These are phyloP conservation scores for Pyricularia sp. DNA, from an alignment of 2,329 filamentous ascomycete genomes.

Conservation along the genomic window DNA sequence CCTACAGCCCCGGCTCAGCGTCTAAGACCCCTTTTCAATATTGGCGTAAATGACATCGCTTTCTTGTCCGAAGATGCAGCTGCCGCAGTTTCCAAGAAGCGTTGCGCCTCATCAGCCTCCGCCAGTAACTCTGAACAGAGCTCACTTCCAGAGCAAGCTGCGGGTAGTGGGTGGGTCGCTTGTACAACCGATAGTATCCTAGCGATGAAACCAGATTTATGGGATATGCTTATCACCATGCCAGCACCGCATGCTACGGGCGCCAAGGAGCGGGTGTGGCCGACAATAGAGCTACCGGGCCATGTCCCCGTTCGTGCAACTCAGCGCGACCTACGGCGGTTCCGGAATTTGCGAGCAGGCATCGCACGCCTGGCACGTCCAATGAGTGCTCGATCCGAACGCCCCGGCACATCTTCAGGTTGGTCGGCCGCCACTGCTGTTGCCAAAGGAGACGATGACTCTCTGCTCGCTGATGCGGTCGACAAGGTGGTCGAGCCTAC, in stretches of 20 bases:
- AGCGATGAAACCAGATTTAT: conserved; percentile 74
- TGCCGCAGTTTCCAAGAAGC: conserved; percentile 13
- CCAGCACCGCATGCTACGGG: conserved; percentile 52
- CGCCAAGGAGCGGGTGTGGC: conserved; percentile 59
- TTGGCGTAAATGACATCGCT: conserved; percentile 89
- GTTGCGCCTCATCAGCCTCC: conserved; percentile 7
- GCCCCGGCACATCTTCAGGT: conserved; percentile 8
- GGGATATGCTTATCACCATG: conserved; percentile 82
- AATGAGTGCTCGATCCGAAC: neutral
- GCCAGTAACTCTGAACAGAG: conserved; percentile 13
- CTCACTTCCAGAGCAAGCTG: conserved; percentile 30
- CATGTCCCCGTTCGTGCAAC: conserved; percentile 69
- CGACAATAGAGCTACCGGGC: conserved; percentile 58
- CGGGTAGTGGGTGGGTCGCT: conserved; percentile 71
- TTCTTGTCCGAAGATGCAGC: conserved; percentile 52
- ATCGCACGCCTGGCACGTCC: conserved; percentile 35
- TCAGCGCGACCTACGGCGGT: conserved; percentile 81
- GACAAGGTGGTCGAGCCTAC: conserved; percentile 52
- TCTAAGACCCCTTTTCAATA: conserved; percentile 77
- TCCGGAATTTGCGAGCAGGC: conserved; percentile 56
- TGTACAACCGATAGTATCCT: conserved; percentile 95
- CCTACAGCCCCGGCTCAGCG: conserved; percentile 51
- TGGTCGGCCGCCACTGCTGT: conserved; percentile 5
- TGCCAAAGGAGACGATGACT: conserved; percentile 22
- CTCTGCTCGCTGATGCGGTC: conserved; percentile 34